Evolutionary conservation across 1,139 yeast genomes (phyloP), one percentile per base, ranked within the genome.

Genomic region (Yamadazyma atlantica): DNA sequence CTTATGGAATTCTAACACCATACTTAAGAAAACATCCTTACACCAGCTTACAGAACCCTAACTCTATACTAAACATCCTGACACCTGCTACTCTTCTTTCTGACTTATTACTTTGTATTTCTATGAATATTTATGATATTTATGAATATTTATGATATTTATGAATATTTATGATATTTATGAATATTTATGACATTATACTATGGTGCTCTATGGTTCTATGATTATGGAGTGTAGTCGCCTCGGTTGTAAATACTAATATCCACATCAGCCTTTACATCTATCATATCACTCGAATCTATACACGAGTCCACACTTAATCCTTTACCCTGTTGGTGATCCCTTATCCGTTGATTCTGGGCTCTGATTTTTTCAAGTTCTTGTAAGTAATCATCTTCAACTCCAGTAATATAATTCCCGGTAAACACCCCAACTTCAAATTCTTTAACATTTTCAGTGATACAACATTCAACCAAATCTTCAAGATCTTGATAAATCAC

Each of bases 351-450:
- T 56, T 83, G 88, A 62, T 89, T 89, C 55, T 76, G 78, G 15
- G 94, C 95, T 57, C 97, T 79, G 40, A 88, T 80, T 47, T 75
- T 71, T 60, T 90, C 97, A 48, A 92, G 75, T 57, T 87, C 92
- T 52, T 78, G 80, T 42, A 92, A 63, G 61, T 92, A 90, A 38
- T 78, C 77, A 54, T 85, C 83, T 60, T 88, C 96, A 33, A 83
- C 85, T 38, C 97, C 97, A 13, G 98, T 92, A 45, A 92, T 80
- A 60, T 92, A 92, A 48, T 81, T 65, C 37, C 98, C 98, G 13
- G 95, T 92, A 62, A 92, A 92, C n/a, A 92, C 98, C 58, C 98
- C 98, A 37, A 87, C 92, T 66, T 92, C 98, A 55, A 89, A 92
- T 18, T 55, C 40, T 27, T 70, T 64, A 43, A 85, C 69, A n/a